Percentiles rank a stretch among this genome's conserved stretches.
phyloP scores from a whole-genome alignment of 2,329 filamentous ascomycete species.

The Cylindrodendrum hubeiense region DNA sequence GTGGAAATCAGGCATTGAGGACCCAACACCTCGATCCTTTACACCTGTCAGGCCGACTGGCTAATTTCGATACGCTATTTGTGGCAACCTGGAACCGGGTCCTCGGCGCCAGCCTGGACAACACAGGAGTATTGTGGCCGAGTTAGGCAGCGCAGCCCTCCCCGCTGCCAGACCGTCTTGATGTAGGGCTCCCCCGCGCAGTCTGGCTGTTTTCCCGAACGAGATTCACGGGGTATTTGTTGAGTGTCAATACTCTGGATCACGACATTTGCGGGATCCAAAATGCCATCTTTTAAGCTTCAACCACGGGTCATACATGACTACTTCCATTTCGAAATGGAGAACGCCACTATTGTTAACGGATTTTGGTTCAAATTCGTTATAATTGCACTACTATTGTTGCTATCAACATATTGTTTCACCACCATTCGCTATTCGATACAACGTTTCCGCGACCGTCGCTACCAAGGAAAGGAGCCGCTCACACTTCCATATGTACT shows the following conservation, averaged over 20 bases:
- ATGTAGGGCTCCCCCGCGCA: constrained; percentile 14
- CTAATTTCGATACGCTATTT: not conserved
- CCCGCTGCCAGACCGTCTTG: not conserved
- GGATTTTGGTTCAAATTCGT: not conserved
- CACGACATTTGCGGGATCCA: not conserved
- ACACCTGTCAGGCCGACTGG: not conserved
- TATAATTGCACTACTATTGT: constrained; percentile 18
- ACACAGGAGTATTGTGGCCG: not conserved
- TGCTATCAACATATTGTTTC: constrained; percentile 31
- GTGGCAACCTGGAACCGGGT: not conserved
- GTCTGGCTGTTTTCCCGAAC: constrained; percentile 2
- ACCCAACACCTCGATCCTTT: not conserved
- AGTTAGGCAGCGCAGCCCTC: not conserved
- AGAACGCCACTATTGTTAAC: not conserved
- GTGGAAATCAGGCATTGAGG: not conserved
- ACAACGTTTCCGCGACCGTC: constrained; percentile 26
- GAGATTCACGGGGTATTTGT: not conserved
- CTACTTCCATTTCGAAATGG: constrained; percentile 19
- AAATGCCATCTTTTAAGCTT: constrained; percentile 18
- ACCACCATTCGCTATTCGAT: constrained; percentile 31
- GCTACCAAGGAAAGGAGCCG: constrained; percentile 34
- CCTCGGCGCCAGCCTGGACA: not conserved
- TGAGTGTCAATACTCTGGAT: not conserved
- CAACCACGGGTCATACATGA: constrained; percentile 18
- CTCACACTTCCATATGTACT: constrained; percentile 32